phyloP scores from a whole-genome alignment of 306 rosid species.

The Pterocarpus santalinus region DNA sequence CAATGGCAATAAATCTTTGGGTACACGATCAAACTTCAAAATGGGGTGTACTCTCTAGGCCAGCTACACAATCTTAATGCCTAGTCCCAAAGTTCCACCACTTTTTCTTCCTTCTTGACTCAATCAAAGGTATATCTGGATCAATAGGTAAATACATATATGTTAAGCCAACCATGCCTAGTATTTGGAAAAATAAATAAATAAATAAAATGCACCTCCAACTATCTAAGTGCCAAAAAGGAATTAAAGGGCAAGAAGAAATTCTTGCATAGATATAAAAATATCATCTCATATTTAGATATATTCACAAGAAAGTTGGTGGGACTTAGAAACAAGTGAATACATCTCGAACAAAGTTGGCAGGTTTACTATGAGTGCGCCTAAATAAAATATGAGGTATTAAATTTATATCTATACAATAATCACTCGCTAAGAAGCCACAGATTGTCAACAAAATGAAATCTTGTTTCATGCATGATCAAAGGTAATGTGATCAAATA shows the following conservation, averaged over 20 bases:
- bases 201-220: not conserved
- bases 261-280: too few relatives aligned
- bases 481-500: slow-evolving; percentile 9
- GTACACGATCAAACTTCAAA: not conserved
- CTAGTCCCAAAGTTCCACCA: slow-evolving; percentile 87
- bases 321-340: not conserved
- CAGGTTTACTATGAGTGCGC: not conserved
- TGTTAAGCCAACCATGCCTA: slow-evolving; percentile 5
- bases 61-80: slow-evolving; percentile 53
- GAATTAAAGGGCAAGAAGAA: too few relatives aligned
- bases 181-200: not conserved
- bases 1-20: slow-evolving; percentile 26
- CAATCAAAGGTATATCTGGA: slow-evolving; percentile 67
- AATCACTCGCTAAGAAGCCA: not conserved
- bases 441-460: slow-evolving; percentile 19
- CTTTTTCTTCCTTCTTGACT: slow-evolving; percentile 74
- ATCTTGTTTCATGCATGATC: not conserved
- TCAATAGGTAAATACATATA: slow-evolving; percentile 27
- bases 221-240: too few relatives aligned
- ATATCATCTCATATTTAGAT: too few relatives aligned
- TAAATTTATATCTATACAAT: not conserved
- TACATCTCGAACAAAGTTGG: not conserved
- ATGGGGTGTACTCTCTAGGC: not conserved
- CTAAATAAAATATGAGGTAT: too few relatives aligned
- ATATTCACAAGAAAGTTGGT: not conserved